Percentiles rank a stretch among this genome's conserved stretches.
Evolutionary conservation across 1,284 basidiomycete genomes (phyloP).

Genomic region (Apiotrichum gracile): DNA sequence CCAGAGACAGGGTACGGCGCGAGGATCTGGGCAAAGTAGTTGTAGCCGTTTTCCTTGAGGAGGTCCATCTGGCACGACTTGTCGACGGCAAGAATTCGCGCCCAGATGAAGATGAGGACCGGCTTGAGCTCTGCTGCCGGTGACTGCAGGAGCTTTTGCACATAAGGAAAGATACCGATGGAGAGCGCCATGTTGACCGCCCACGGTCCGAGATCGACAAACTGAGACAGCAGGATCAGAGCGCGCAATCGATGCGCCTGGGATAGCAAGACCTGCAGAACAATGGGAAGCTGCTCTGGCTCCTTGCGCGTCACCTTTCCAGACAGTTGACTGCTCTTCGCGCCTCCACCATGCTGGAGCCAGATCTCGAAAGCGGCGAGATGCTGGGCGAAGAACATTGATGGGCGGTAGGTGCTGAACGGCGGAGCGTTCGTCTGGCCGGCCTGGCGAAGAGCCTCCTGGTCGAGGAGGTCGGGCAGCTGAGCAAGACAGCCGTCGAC

Average conservation of each 20-base stretch:
- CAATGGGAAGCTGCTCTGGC: slow-evolving; percentile 94
- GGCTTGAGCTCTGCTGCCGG: slow-evolving; percentile 91
- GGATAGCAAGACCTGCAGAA: slow-evolving; percentile 91
- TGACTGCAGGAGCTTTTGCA: slow-evolving; percentile 90
- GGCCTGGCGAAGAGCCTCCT: slow-evolving; percentile 50
- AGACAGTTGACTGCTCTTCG: slow-evolving; percentile 19
- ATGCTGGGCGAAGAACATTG: slow-evolving; percentile 92
- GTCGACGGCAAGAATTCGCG: slow-evolving; percentile 92
- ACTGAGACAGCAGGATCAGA: slow-evolving; percentile 92
- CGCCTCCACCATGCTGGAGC: slow-evolving; percentile 76
- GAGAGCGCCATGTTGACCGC: slow-evolving; percentile 93
- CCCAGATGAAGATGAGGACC: slow-evolving; percentile 99
- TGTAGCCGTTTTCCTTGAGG: slow-evolving; percentile 76
- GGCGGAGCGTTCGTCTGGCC: slow-evolving; percentile 36
- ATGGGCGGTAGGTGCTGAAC: slow-evolving; percentile 65
- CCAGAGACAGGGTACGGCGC: slow-evolving; percentile 47
- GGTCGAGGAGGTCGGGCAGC: slow-evolving; percentile 73
- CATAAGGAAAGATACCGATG: slow-evolving; percentile 99
- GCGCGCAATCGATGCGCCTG: slow-evolving; percentile 94
- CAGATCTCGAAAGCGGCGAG: slow-evolving; percentile 97
- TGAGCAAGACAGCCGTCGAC: slow-evolving; percentile 94
- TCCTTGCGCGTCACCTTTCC: slow-evolving; percentile 17
- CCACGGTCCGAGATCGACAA: slow-evolving; percentile 97
- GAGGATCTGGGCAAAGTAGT: slow-evolving; percentile 79
- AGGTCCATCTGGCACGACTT: slow-evolving; percentile 86